Evolutionary conservation across 1,284 basidiomycete genomes (phyloP).

Genomic region (Leccinum subfulvum): DNA sequence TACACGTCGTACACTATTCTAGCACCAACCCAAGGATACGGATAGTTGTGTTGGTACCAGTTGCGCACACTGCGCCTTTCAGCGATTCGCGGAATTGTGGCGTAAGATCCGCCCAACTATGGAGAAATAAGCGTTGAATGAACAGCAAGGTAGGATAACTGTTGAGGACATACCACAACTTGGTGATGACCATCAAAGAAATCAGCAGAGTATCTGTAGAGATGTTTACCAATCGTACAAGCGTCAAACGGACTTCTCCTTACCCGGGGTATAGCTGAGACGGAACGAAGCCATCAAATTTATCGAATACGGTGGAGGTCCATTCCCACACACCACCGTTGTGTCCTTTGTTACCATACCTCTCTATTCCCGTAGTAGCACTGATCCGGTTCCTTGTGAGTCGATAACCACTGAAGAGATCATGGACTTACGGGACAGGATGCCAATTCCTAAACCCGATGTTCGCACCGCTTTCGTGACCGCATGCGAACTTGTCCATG

Average conservation of each 20-base stretch:
- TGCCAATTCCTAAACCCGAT: conserved; percentile 93
- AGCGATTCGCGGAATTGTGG: conserved; percentile 80
- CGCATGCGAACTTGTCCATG: conserved; percentile 65
- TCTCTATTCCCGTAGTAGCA: conserved; percentile 57
- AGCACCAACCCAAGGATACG: conserved; percentile 71
- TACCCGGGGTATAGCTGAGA: conserved; percentile 83
- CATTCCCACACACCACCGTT: conserved; percentile 99
- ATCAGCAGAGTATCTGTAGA: conserved; percentile 74
- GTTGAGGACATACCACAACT: conserved; percentile 63
- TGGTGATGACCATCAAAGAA: conserved; percentile 87
- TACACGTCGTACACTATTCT: conserved; percentile 69
- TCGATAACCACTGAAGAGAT: background rate
- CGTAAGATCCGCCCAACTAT: conserved; percentile 89
- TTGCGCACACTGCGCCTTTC: conserved; percentile 77
- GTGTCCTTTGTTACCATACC: conserved; percentile 55
- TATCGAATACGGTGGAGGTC: conserved; percentile 81
- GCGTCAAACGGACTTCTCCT: conserved; percentile 11
- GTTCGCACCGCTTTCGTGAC: conserved; percentile 76
- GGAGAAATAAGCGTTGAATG: conserved; percentile 13
- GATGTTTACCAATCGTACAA: conserved; percentile 1
- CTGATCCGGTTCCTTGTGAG: conserved; percentile 36
- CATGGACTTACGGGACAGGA: conserved; percentile 72
- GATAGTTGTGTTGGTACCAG: conserved; percentile 81
- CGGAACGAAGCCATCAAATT: conserved; percentile 72
- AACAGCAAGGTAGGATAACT: background rate